phyloP scores from a whole-genome alignment of 73 alveolate species.

The Halteria grandinella region DNA sequence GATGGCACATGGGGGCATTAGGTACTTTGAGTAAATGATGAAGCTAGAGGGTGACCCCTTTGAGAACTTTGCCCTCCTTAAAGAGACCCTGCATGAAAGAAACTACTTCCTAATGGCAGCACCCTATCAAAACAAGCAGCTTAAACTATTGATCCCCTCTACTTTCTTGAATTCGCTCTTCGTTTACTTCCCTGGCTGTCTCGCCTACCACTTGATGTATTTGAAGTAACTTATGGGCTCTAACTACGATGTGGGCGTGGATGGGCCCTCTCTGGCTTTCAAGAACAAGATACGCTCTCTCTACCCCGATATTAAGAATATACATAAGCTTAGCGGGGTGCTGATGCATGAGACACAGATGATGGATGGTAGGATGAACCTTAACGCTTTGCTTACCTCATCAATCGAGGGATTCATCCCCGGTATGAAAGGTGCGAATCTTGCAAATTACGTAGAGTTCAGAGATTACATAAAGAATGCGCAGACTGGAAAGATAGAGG shows the following conservation, averaged over 20 bases:
- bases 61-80: conserved; percentile 74
- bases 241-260: conserved; percentile 17
- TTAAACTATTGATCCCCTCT: conserved; percentile 75
- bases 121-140: conserved; percentile 75
- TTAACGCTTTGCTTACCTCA: conserved; percentile 73
- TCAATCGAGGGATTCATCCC: conserved; percentile 49
- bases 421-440: conserved; percentile 67
- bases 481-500: conserved; percentile 66
- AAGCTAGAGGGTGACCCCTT: conserved; percentile 64
- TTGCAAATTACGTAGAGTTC: conserved; percentile 80
- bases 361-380: conserved; percentile 78
- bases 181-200: conserved; percentile 77
- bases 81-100: conserved; percentile 86
- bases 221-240: conserved; percentile 23
- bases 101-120: conserved; percentile 75
- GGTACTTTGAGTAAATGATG: conserved; percentile 82
- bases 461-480: conserved; percentile 60
- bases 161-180: conserved; percentile 71
- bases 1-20: conserved; percentile 93
- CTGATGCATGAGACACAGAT: conserved; percentile 79
- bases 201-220: conserved; percentile 77
- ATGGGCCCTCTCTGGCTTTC: conserved; percentile 45
- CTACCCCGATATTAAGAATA: conserved; percentile 8
- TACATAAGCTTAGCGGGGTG: conserved; percentile 64
- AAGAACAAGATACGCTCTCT: not conserved